Conservation (phyloP, 1,284 basidiomycete genomes). For the Irpex sp. region DNA sequence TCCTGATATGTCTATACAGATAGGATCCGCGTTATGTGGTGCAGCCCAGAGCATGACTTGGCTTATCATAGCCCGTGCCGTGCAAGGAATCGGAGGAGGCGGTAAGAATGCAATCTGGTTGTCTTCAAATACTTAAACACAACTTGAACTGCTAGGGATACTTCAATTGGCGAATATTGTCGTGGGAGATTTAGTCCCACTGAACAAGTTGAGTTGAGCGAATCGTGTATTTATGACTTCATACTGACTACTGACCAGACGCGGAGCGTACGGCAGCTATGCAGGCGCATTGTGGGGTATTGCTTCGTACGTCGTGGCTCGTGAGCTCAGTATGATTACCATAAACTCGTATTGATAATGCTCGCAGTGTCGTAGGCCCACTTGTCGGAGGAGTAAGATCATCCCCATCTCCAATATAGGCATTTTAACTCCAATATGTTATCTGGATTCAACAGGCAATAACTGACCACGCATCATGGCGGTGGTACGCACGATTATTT, state of each 20-base stretch:
- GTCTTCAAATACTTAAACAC: background rate
- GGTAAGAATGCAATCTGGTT: conserved; percentile 19
- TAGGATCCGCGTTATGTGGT: conserved; percentile 49
- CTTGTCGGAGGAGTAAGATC: conserved; percentile 30
- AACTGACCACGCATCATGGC: conserved; percentile 13
- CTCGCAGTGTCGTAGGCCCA: conserved; percentile 40
- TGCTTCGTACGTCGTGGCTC: conserved; percentile 28
- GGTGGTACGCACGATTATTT: background rate
- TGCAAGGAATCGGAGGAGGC: conserved; percentile 53
- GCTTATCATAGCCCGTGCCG: conserved; percentile 42
- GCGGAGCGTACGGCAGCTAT: conserved; percentile 37
- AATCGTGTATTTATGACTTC: background rate
- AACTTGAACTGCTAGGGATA: conserved; percentile 2
- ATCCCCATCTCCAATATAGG: no score
- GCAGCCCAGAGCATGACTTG: conserved; percentile 45
- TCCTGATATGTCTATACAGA: conserved; percentile 11
- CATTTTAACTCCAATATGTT: no score
- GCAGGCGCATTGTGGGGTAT: conserved; percentile 47
- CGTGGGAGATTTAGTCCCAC: conserved; percentile 32
- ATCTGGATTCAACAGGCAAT: no score
- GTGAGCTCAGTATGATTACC: no score
- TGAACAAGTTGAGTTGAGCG: background rate
- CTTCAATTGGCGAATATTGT: conserved; percentile 35
- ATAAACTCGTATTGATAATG: background rate
- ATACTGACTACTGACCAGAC: conserved; percentile 18